Evolutionary conservation across 179 eudicot genomes (phyloP), one percentile per base, ranked within the genome.

Genomic region (Vitellaria paradoxa): DNA sequence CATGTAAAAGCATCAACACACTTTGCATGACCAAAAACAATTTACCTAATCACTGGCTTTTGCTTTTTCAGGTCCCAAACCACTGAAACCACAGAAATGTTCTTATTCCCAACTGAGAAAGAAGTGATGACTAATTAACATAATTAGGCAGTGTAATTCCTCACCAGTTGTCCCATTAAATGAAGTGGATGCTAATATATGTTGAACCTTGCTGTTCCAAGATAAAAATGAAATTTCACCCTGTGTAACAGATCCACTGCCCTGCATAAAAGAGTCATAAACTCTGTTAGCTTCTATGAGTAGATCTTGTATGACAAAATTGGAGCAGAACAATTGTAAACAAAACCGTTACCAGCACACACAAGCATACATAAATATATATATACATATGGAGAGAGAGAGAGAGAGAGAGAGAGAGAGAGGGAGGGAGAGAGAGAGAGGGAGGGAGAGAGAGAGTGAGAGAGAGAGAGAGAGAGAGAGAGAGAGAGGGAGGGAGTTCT

Each of bases 41-140:
- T 24, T 70, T 82, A 92, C 99, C 98, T 93, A 83, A 94, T 86
- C 64, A 94, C 97, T 64, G 97, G 96, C 83, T 96, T 96, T 78
- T 96, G 99, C 93, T 92, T 96, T 90, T 83, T 94, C 21, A 96
- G 81, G 83, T 96, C 99, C 99, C 99, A 96, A 76, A 96, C 97
- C 77, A 92, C 99, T 96, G 84, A 53, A 87, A 84, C 62, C 56
- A 74, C 60, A 76, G 5, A 70, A 46, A 47, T 68, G 23, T 20
- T 8, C 84, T 70, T 61, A 65, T 26, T 67, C 55, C 9, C 72
- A 65, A 53, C 46, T 21, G 57, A 62, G 57, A 53, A n/a, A 24
- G 17, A 62, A 57, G 63, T 68, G 59, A n/a, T 46, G 68, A 62
- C 15, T 46, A 76, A 63, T 23, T 74, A 21, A 73, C 37, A 63